Base-by-base conservation (phyloP, 2,329 filamentous ascomycete genomes). In the Alternaria sp. region DNA sequence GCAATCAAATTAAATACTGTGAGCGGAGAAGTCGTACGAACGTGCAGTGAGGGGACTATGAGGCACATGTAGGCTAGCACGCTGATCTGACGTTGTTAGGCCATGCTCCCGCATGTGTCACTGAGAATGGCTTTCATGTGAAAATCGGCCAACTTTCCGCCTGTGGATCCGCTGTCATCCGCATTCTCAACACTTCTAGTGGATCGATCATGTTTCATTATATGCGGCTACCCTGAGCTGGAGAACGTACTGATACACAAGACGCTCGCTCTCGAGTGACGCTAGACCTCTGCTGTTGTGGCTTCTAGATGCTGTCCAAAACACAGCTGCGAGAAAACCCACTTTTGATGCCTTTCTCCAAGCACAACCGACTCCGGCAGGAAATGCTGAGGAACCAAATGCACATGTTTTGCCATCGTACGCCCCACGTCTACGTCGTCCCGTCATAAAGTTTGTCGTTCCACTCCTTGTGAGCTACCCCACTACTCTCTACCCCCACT, bases 341-440 rank as follows among this genome's bases (percentile, higher is more conserved):
- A 59, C 64, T 67, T 71, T 65, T 67, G 59, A 60, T 63, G 57
- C 70, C 73, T 73, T 71, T 68, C 60, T 65, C 65, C 68, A 58
- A 64, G 62, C 64, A 63, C 68, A 65, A 69, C 64, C 60, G 64
- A 71, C 70, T 71, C 66, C 69, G 64, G 71, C 71, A 68, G 63
- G 60, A 73, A 74, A 74, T 76, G 73, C 73, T 67, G 63, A 69
- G 67, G 62, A 71, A 65, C 64, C 59, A 65, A 67, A 73, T 73
- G 66, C 70, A 72, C 63, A 64, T 58, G 63, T 57, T 58, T 65
- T 60, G 64, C 64, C 63, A 32, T 68, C 54, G 59, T 61, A 59
- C 45, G 59, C 27, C 64, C 60, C 59, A 52, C 58, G 50, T 60
- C 60, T 30, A 56, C 28, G 51, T 64, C 63, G 57, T 69, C 54